Conservation (phyloP, 148 eudicot genomes). For the Rhododendron molle region DNA sequence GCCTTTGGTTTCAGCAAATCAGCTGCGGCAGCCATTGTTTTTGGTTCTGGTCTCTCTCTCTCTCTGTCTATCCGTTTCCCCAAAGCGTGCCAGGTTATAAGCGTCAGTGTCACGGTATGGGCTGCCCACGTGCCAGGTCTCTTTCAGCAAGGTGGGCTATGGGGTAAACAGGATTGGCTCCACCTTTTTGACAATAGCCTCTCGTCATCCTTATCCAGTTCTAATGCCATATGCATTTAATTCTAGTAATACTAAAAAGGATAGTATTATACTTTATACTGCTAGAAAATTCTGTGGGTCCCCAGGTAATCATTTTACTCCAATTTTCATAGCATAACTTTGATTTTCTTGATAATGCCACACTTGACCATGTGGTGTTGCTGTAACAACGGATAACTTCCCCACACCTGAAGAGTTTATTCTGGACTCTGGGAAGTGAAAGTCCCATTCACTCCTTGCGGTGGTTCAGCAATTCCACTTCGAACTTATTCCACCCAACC, state of each 20-base stretch:
- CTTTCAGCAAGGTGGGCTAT: too few species aligned
- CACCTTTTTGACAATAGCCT: background rate
- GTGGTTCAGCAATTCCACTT: too few species aligned
- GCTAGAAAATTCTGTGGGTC: background rate
- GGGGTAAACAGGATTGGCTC: background rate
- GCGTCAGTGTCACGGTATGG: background rate
- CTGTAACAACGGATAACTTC: background rate
- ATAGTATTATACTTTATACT: background rate
- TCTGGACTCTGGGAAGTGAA: too few species aligned
- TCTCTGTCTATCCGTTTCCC: background rate
- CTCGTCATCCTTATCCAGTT: background rate
- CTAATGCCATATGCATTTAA: background rate
- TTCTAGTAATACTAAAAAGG: too few species aligned
- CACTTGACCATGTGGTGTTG: background rate
- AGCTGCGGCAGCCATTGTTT: background rate
- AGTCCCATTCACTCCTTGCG: too few species aligned
- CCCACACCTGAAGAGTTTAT: too few species aligned
- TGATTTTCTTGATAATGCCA: background rate
- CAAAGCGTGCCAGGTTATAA: background rate
- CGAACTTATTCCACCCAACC: too few species aligned
- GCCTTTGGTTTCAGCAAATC: background rate
- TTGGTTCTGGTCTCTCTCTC: background rate
- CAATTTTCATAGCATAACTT: too few species aligned
- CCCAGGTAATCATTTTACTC: too few species aligned
- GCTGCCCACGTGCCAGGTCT: background rate